phyloP scores from a whole-genome alignment of 2,329 filamentous ascomycete species.

The Achaetomium macrosporum region DNA sequence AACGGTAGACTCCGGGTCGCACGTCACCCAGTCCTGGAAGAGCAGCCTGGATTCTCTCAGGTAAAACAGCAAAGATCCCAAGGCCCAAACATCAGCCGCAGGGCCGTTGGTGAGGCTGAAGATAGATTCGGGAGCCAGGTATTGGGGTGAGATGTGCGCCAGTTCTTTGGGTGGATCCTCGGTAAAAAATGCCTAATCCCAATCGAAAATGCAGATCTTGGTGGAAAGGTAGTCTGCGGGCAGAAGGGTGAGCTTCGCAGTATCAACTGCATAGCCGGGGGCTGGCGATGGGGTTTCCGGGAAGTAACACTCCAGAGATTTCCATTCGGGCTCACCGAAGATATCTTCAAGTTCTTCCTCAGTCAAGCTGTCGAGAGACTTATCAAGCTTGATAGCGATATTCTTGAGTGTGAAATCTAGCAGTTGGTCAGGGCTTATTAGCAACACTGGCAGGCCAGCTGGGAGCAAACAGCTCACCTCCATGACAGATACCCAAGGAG shows the following conservation, averaged over 20 bases:
- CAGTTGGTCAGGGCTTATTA: background rate
- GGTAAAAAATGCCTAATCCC: background rate
- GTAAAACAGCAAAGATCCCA: background rate
- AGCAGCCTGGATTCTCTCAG: background rate
- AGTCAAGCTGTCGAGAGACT: background rate
- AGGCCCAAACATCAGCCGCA: background rate
- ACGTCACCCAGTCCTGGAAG: background rate
- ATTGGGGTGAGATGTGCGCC: background rate
- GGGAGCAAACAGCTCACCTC: background rate
- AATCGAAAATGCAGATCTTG: background rate
- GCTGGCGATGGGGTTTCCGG: background rate
- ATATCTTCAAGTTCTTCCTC: background rate
- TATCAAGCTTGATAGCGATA: background rate
- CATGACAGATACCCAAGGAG: constrained; percentile 1
- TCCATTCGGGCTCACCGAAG: background rate
- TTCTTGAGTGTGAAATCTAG: background rate
- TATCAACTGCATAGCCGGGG: background rate
- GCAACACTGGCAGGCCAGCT: background rate
- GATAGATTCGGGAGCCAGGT: constrained; percentile 18
- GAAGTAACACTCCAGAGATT: background rate
- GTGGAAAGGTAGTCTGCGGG: background rate
- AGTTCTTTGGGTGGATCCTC: background rate
- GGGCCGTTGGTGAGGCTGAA: constrained; percentile 28
- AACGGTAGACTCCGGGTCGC: background rate
- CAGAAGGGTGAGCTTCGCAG: background rate